These are phyloP conservation scores for Plectosphaerella cucumerina DNA, from an alignment of 2,329 filamentous ascomycete genomes.

Conservation along the genomic window DNA sequence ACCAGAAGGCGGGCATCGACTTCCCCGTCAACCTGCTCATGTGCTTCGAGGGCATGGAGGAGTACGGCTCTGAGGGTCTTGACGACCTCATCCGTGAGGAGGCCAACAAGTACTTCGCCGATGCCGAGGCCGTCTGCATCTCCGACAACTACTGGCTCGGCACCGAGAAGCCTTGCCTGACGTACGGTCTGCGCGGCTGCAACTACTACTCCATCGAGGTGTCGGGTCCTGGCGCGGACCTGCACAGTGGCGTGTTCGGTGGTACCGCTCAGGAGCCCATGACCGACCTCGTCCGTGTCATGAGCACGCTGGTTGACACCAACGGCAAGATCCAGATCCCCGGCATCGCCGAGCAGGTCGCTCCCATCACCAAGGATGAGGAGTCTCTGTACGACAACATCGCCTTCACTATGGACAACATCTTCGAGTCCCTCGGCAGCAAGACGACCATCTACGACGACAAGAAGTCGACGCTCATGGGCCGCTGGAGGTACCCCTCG, in stretches of 20 bases:
- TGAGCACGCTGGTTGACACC: conserved; percentile 81
- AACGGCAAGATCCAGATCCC: conserved; percentile 90
- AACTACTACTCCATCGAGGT: conserved; percentile 96
- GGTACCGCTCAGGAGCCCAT: conserved; percentile 97
- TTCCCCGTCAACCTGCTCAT: conserved; percentile 97
- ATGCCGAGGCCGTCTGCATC: conserved; percentile 94
- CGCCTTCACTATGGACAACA: conserved; percentile 92
- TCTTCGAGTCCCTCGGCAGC: conserved; percentile 88
- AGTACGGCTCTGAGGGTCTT: conserved; percentile 93
- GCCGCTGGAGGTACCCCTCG: conserved; percentile 90
- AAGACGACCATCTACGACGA: conserved; percentile 81
- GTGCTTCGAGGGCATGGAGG: conserved; percentile 99
- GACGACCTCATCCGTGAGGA: conserved; percentile 92
- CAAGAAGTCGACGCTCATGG: conserved; percentile 93
- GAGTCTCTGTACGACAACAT: conserved; percentile 84
- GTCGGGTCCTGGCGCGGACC: conserved; percentile 84
- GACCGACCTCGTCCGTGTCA: conserved; percentile 84
- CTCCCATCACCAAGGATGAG: conserved; percentile 81
- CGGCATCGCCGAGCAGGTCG: conserved; percentile 92
- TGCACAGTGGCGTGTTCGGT: conserved; percentile 96
- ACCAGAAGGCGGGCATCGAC: conserved; percentile 90
- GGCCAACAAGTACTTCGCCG: conserved; percentile 91
- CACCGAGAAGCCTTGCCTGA: conserved; percentile 96
- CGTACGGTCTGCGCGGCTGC: conserved; percentile 93
- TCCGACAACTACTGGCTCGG: conserved; percentile 99